A percentile compares a stretch with the other conserved stretches of the same genome.
phyloP scores from a whole-genome alignment of 495 filamentous ascomycete species.

The Jackrogersella minutella region DNA sequence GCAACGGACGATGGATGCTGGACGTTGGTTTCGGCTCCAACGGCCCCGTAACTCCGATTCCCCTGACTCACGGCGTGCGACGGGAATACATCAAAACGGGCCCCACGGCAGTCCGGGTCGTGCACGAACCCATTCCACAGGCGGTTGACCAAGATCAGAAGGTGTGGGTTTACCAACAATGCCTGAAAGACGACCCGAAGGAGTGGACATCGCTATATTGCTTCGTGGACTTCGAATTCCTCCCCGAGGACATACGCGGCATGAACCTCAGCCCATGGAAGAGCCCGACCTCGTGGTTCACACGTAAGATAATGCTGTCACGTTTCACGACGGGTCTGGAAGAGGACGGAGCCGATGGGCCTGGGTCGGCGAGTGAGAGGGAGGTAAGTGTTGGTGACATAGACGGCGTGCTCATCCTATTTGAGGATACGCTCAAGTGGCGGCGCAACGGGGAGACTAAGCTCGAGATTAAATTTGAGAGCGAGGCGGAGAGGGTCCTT shows the following conservation, averaged over 20 bases:
- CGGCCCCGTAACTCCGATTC: conserved; percentile 46
- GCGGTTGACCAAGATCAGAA: conserved; percentile 43
- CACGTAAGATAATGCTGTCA: conserved; percentile 50
- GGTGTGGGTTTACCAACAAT: conserved; percentile 55
- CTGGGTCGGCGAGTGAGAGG: neutral
- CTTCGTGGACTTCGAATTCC: conserved; percentile 55
- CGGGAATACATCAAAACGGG: conserved; percentile 12
- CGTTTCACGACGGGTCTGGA: conserved; percentile 53
- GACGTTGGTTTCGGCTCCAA: conserved; percentile 76
- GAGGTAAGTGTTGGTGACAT: conserved; percentile 40
- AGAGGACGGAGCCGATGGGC: neutral
- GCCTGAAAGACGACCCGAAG: conserved; percentile 8
- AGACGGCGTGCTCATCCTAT: conserved; percentile 64
- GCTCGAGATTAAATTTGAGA: conserved; percentile 56
- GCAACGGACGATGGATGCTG: conserved; percentile 60
- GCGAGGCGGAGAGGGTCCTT: conserved; percentile 59
- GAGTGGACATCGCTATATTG: conserved; percentile 53
- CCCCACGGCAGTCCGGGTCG: conserved; percentile 19
- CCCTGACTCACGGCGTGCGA: conserved; percentile 29
- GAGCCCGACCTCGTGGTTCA: conserved; percentile 51
- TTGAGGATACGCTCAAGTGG: conserved; percentile 65
- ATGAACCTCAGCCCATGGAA: conserved; percentile 65
- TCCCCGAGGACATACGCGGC: conserved; percentile 59
- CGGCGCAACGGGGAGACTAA: conserved; percentile 58
- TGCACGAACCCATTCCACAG: conserved; percentile 39